Evolutionary conservation across 495 filamentous ascomycete species (phyloP), one percentile per base, ranked within the genome.

Genomic region (Xylaria sp.): DNA sequence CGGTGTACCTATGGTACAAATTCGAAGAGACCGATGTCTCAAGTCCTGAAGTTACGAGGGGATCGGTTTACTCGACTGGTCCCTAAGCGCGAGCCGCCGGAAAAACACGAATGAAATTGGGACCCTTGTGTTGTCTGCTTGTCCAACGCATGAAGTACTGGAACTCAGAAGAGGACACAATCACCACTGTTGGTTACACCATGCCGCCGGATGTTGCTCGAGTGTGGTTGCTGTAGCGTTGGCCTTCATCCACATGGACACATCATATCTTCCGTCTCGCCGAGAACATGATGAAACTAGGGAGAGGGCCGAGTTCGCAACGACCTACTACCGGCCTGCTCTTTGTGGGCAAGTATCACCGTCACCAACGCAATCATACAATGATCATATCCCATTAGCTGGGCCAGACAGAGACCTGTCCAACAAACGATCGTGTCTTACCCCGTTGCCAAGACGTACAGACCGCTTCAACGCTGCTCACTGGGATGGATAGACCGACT

Each of bases 11-110:
- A n/a, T n/a, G n/a, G n/a, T n/a, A 12, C 37, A 63, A 33, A 48
- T 63, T 19, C 24, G 24, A 64, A 64, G 41, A 64, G 33, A 48
- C 14, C 7, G 15, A 43, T 62, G 59, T 62, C 59, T 62, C 37
- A 43, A 41, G 12, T 24, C 17, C 17, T 17, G 5, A 21, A 62
- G 59, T 29, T 11, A 62, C 37, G 59, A 43, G 40, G 29, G 59
- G 33, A 21, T 8, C 37, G 35, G 24, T 33, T 62, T 12, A 14
- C 35, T 29, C 3, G 9, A 26, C 37, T 14, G 35, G 43, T 62
- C 59, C 37, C 21, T 19, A 19, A n/a, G 37, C 37, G 19, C 37
- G 8, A 37, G 31, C 17, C 31, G 57, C 29, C 8, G n/a, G 57
- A 21, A 37, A 37, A 59, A 8, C 6, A 40, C 57, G 33, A 19